Base-by-base conservation (phyloP, 495 filamentous ascomycete species). In the Xylaria intraflava region DNA sequence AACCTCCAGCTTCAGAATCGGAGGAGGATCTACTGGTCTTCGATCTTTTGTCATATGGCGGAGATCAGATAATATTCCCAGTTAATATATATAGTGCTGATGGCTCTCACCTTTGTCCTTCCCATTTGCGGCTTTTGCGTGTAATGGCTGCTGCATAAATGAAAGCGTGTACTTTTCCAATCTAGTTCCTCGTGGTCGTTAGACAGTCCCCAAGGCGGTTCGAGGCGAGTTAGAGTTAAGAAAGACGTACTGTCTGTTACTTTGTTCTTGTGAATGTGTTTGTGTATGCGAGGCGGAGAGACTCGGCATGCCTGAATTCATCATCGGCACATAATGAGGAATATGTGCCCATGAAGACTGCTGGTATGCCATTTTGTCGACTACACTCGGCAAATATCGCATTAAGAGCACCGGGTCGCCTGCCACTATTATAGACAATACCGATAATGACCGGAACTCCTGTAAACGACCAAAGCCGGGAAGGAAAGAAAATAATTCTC, bases 21-120 rank as follows among this genome's bases (percentile, higher is more conserved):
- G 93, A 22, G 92, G 93, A 42, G 93, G 93, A 65, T 98, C 93
- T 64, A 98, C 84, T 2, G 93, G 90, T 69, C 95, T 96, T 59
- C 93, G 86, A 60, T 90, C 93, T 95, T 52, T 48, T 17, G 22
- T 53, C 57, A 16, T 39, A 29, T 14, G 23, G 22, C 4, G 24
- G 31, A 31, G 10, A 30, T 43, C 35, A 49, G 16, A 24, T 16
- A 36, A 5, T 11, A 16, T 24, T 35, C 31, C 42, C 14, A 9
- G 24, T 35, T 43, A 42, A 36, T 33, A 11, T 33, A 12, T n/a
- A 39, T 46, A 24, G 39, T 30, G 23, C 11, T 51, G 39, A 5
- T 10, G 11, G 27, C 12, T 31, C 44, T 33, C 55, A 66, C 64
- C 64, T 60, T 66, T 66, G 52, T 66, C 64, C 41, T 66, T 66